Percentiles rank a stretch among this genome's conserved stretches.
phyloP scores from a whole-genome alignment of 768 basidiomycete species.

The Trametes punicea region DNA sequence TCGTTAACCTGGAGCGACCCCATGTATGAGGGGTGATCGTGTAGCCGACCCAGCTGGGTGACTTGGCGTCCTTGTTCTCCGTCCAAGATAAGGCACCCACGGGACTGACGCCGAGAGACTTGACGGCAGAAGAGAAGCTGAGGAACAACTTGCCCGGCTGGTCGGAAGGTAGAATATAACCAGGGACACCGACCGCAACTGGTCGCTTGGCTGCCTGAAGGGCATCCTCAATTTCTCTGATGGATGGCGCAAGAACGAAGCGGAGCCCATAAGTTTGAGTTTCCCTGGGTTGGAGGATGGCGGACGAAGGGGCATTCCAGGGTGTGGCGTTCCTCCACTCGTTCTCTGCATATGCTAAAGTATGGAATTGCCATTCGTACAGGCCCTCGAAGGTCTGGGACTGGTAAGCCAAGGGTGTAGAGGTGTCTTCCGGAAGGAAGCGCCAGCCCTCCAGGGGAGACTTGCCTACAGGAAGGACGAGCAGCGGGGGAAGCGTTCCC shows the following conservation, averaged over 20 bases:
- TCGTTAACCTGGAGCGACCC: constrained; percentile 48
- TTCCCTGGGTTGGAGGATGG: constrained; percentile 43
- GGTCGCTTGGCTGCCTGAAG: constrained; percentile 41
- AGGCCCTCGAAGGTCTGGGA: constrained; percentile 59
- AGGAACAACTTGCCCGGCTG: constrained; percentile 51
- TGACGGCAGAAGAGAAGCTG: constrained; percentile 39
- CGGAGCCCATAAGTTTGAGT: constrained; percentile 52
- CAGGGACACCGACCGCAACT: constrained; percentile 50
- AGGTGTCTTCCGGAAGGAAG: constrained; percentile 49
- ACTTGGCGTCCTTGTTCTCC: constrained; percentile 41
- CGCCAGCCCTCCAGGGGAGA: constrained; percentile 58
- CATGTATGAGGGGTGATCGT: constrained; percentile 42
- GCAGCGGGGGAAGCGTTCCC: constrained; percentile 49
- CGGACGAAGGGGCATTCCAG: constrained; percentile 52
- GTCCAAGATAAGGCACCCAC: constrained; percentile 45
- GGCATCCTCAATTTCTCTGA: constrained; percentile 46
- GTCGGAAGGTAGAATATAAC: constrained; percentile 50
- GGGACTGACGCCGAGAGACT: constrained; percentile 43
- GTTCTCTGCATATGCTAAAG: constrained; percentile 51
- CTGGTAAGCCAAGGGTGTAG: constrained; percentile 46
- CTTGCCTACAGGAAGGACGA: constrained; percentile 43
- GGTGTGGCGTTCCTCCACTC: constrained; percentile 51
- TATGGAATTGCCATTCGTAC: constrained; percentile 61
- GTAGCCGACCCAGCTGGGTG: constrained; percentile 45
- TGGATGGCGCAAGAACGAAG: constrained; percentile 48